A percentile compares a stretch with the other conserved stretches of the same genome.
phyloP scores from a whole-genome alignment of 1,284 basidiomycete genomes.

The Coniferiporia weirii region DNA sequence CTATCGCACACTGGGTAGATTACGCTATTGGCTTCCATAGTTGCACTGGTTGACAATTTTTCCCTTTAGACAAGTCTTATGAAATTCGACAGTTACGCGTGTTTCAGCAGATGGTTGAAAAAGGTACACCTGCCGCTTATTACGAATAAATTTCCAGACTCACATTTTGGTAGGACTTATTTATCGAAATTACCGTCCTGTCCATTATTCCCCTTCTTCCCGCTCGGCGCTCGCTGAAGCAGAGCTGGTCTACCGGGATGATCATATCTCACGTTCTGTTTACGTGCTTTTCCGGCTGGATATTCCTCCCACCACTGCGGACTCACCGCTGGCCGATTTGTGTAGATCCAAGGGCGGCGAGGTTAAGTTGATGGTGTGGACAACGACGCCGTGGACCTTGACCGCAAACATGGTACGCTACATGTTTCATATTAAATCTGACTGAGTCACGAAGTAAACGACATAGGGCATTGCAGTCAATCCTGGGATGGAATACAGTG shows the following conservation, averaged over 20 bases:
- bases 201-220: constrained; percentile 95
- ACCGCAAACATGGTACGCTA: constrained; percentile 88
- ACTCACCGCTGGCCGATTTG: not conserved
- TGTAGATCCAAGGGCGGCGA: constrained; percentile 15
- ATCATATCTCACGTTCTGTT: constrained; percentile 83
- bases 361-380: constrained; percentile 85
- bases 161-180: constrained; percentile 56
- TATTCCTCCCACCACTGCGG: not conserved
- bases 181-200: constrained; percentile 83
- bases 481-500: constrained; percentile 64
- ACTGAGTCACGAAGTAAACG: not conserved
- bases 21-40: constrained; percentile 23
- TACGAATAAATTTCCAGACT: not conserved
- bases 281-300: constrained; percentile 78
- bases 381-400: constrained; percentile 97
- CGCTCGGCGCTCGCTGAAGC: constrained; percentile 94
- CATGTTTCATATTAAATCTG: not conserved
- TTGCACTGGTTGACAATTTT: constrained; percentile 1
- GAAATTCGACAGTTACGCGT: constrained; percentile 86
- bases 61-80: constrained; percentile 67
- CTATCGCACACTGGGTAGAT: constrained; percentile 79
- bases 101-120: constrained; percentile 86
- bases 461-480: constrained; percentile 82
- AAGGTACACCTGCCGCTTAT: constrained; percentile 41
- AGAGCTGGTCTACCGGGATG: constrained; percentile 87